These are phyloP conservation scores for Stropharia rugosoannulata DNA, from an alignment of 768 basidiomycete genomes.

Conservation along the genomic window DNA sequence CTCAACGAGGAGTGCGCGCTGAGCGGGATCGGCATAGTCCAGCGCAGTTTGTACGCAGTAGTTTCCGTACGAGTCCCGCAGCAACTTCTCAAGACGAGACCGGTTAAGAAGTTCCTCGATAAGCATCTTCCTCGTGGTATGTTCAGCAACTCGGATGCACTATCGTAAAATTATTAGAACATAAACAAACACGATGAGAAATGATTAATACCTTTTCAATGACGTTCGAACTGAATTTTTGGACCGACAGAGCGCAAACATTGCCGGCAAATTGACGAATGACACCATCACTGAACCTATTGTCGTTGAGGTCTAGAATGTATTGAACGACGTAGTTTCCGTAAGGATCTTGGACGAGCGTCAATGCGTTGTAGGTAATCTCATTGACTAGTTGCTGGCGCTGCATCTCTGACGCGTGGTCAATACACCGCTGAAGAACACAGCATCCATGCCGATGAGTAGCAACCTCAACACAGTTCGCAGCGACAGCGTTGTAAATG, in stretches of 20 bases:
- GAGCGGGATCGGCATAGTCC: constrained; percentile 95
- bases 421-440: constrained; percentile 96
- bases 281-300: constrained; percentile 95
- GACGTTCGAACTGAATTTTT: constrained; percentile 99
- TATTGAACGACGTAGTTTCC: constrained; percentile 98
- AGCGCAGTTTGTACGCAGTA: constrained; percentile 98
- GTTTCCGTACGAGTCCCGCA: constrained; percentile 96
- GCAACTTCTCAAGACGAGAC: constrained; percentile 89
- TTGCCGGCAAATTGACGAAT: constrained; percentile 98
- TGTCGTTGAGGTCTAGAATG: constrained; percentile 97
- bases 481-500: constrained; percentile 99
- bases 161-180: constrained; percentile 19
- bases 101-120: constrained; percentile 96
- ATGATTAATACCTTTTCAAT: constrained; percentile 77
- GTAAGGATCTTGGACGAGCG: constrained; percentile 96
- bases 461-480: constrained; percentile 98
- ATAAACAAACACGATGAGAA: not conserved
- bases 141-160: constrained; percentile 94
- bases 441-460: constrained; percentile 98
- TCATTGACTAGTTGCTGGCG: constrained; percentile 96
- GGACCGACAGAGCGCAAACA: constrained; percentile 95
- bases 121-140: constrained; percentile 88
- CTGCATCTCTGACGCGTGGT: constrained; percentile 95
- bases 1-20: constrained; percentile 91
- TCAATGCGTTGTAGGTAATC: constrained; percentile 97